Conservation (phyloP, 805 yeast genomes). For the Metschnikowia corniflorae region DNA sequence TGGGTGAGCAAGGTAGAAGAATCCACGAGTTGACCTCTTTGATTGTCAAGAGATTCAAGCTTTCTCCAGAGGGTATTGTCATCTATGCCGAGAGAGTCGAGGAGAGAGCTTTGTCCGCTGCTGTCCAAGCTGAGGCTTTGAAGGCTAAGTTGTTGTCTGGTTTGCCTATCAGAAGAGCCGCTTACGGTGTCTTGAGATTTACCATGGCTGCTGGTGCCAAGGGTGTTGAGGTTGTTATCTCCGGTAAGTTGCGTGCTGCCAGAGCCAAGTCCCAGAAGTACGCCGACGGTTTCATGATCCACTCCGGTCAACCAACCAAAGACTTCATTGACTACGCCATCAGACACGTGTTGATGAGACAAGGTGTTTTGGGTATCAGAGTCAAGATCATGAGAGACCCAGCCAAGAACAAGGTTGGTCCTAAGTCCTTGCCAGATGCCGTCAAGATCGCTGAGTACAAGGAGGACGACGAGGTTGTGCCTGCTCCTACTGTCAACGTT, state of each 20-base stretch:
- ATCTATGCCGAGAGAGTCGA: conserved; percentile 98
- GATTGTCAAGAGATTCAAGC: conserved; percentile 98
- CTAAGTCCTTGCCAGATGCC: conserved; percentile 92
- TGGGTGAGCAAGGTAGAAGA: conserved; percentile 99
- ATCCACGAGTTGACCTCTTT: conserved; percentile 97
- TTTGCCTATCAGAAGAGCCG: conserved; percentile 99
- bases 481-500: conserved; percentile 79
- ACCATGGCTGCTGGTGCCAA: conserved; percentile 99
- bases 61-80: conserved; percentile 87
- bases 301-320: conserved; percentile 99
- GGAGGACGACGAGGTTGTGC: conserved; percentile 76
- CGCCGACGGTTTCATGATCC: conserved; percentile 99
- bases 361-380: conserved; percentile 99
- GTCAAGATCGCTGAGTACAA: conserved; percentile 91
- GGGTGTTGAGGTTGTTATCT: conserved; percentile 99
- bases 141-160: conserved; percentile 97
- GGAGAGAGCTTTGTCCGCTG: conserved; percentile 99
- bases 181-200: conserved; percentile 99
- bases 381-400: conserved; percentile 99
- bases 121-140: conserved; percentile 99
- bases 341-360: conserved; percentile 99
- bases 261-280: conserved; percentile 99
- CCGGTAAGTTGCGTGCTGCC: conserved; percentile 99
- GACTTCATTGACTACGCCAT: conserved; percentile 99
- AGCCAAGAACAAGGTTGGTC: conserved; percentile 73